Evolutionary conservation across 805 yeast species (phyloP).

Genomic region (Candida patagonica): DNA sequence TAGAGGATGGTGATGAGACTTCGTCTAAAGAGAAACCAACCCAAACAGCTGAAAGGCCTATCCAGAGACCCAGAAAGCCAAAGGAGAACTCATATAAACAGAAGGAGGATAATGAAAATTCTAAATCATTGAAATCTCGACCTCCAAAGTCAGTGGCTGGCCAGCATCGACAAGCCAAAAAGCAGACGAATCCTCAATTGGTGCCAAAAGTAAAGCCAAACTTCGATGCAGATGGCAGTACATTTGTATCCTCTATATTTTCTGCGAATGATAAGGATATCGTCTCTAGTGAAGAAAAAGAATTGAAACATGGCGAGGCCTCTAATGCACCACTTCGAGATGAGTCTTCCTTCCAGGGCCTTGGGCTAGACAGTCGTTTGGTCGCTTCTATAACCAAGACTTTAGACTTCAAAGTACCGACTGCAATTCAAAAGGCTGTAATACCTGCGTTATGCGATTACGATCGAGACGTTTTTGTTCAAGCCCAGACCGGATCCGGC

Average conservation of each 20-base stretch:
- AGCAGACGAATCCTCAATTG: neutral
- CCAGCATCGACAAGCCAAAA: slow-evolving; percentile 4
- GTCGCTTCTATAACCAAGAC: slow-evolving; percentile 45
- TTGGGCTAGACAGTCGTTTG: slow-evolving; percentile 55
- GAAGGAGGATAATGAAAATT: neutral
- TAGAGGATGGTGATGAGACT: no score
- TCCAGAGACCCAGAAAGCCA: neutral
- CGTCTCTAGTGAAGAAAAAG: neutral
- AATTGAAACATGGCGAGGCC: slow-evolving; percentile 31
- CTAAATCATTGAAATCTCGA: neutral
- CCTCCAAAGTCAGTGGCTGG: neutral
- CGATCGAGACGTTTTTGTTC: slow-evolving; percentile 67
- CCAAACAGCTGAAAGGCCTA: neutral
- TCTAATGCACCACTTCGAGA: slow-evolving; percentile 84
- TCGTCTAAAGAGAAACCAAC: no score
- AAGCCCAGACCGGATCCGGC: slow-evolving; percentile 98
- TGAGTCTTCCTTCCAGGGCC: slow-evolving; percentile 56
- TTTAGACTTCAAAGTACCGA: slow-evolving; percentile 49
- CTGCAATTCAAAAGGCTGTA: slow-evolving; percentile 76
- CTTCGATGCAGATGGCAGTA: slow-evolving; percentile 12
- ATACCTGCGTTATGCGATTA: slow-evolving; percentile 48
- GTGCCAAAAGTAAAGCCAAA: slow-evolving; percentile 3
- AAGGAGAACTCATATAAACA: slow-evolving; percentile 1
- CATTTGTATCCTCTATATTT: slow-evolving; percentile 15
- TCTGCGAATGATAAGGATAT: slow-evolving; percentile 4